These are phyloP conservation scores for Balakata baccata DNA, from an alignment of 345 rosid species.

Conservation along the genomic window DNA sequence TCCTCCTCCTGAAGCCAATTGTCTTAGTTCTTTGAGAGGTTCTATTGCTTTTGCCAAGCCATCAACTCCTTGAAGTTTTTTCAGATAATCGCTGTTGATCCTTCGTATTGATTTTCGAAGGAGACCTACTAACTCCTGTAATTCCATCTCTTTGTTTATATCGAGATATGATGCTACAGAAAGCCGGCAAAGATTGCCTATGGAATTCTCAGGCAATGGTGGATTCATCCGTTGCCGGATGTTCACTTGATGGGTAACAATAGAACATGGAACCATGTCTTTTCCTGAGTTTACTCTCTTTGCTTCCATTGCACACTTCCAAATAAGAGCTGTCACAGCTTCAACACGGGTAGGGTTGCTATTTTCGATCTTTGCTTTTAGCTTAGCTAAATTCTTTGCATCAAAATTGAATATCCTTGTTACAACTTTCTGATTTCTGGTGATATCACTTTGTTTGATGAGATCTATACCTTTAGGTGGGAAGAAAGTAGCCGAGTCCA, in stretches of 20 bases:
- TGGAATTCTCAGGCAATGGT: slow-evolving; percentile 17
- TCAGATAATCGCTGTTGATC: slow-evolving; percentile 13
- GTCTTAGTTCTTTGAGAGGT: slow-evolving; percentile 5
- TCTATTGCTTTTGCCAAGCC: slow-evolving; percentile 8
- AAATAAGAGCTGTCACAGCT: slow-evolving; percentile 21
- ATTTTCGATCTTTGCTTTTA: slow-evolving; percentile 2
- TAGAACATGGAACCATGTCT: slow-evolving; percentile 12
- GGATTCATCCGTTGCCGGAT: slow-evolving; percentile 16
- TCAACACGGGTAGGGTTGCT: slow-evolving; percentile 10
- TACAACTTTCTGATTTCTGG: slow-evolving; percentile 3
- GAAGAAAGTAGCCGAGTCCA: background rate
- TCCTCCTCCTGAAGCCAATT: slow-evolving; percentile 1
- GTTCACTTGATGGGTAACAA: slow-evolving; percentile 23
- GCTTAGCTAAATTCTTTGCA: background rate
- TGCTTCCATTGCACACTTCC: slow-evolving; percentile 22
- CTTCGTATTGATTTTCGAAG: slow-evolving; percentile 13
- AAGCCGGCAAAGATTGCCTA: slow-evolving; percentile 28
- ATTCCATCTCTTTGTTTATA: background rate
- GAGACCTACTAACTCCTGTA: slow-evolving; percentile 10
- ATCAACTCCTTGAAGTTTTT: slow-evolving; percentile 7
- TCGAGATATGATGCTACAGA: slow-evolving; percentile 2
- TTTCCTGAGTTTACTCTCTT: slow-evolving; percentile 5
- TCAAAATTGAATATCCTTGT: background rate
- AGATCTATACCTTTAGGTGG: slow-evolving; percentile 12
- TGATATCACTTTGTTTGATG: slow-evolving; percentile 5